Conservation (phyloP, 768 basidiomycete genomes). For the Tylopilus subfusipes region DNA sequence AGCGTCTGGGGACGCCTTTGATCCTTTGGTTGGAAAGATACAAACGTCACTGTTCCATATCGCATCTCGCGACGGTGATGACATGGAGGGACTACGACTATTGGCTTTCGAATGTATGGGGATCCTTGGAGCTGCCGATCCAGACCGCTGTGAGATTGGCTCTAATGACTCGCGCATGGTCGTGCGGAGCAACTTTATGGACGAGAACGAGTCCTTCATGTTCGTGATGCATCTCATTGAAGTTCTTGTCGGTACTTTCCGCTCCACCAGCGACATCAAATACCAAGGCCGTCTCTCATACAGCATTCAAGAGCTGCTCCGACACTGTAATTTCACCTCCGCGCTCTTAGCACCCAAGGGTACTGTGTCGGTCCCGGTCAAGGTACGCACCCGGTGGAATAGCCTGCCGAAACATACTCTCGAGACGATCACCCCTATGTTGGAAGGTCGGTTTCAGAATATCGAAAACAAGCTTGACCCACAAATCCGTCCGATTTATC, state of each 20-base stretch:
- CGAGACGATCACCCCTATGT: slow-evolving; percentile 81
- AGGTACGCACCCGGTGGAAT: slow-evolving; percentile 75
- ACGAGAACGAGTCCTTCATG: slow-evolving; percentile 66
- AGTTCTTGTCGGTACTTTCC: slow-evolving; percentile 84
- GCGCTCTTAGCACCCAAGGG: slow-evolving; percentile 59
- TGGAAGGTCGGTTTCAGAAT: slow-evolving; percentile 64
- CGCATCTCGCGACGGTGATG: slow-evolving; percentile 77
- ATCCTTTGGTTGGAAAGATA: slow-evolving; percentile 66
- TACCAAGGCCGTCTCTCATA: slow-evolving; percentile 89
- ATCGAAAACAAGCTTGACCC: slow-evolving; percentile 39
- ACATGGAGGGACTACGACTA: slow-evolving; percentile 58
- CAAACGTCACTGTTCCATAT: slow-evolving; percentile 64
- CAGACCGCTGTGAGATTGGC: slow-evolving; percentile 79
- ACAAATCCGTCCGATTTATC: slow-evolving; percentile 74
- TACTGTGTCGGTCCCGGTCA: slow-evolving; percentile 52
- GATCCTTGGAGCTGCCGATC: slow-evolving; percentile 89
- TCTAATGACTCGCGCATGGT: slow-evolving; percentile 61
- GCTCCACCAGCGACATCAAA: slow-evolving; percentile 89
- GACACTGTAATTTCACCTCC: slow-evolving; percentile 81
- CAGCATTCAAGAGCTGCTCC: slow-evolving; percentile 86
- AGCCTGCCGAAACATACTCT: slow-evolving; percentile 76
- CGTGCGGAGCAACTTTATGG: slow-evolving; percentile 74
- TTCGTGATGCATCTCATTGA: slow-evolving; percentile 87
- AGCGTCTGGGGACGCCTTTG: slow-evolving; percentile 84
- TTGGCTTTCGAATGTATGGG: slow-evolving; percentile 90